phyloP scores from a whole-genome alignment of 345 rosid genomes.

The Turritis glabra region DNA sequence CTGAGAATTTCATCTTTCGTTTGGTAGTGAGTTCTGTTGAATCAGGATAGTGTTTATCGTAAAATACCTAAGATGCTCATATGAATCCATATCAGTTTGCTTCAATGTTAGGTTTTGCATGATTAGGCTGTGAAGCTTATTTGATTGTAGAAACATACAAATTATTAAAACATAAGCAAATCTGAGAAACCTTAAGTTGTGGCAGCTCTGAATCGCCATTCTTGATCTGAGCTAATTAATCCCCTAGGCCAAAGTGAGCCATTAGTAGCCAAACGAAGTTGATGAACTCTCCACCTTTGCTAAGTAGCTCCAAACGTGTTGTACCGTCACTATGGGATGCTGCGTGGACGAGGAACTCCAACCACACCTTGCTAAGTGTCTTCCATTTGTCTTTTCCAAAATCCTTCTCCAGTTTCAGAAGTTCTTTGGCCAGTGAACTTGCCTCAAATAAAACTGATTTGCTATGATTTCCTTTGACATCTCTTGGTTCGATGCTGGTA shows the following conservation, averaged over 20 bases:
- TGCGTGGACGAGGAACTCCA: conserved; percentile 32
- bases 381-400: conserved; percentile 2
- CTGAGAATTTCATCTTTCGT: not conserved
- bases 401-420: conserved; percentile 14
- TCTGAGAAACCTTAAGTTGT: not conserved
- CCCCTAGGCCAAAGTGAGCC: conserved; percentile 54
- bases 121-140: not conserved
- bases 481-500: conserved; percentile 22
- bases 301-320: conserved; percentile 41
- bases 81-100: not conserved
- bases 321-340: conserved; percentile 21
- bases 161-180: not conserved
- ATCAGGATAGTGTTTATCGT: not conserved
- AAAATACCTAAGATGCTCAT: not conserved
- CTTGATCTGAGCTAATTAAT: conserved; percentile 35
- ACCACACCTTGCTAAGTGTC: conserved; percentile 20
- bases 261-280: conserved; percentile 56
- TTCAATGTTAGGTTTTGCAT: not conserved
- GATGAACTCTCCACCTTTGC: conserved; percentile 54
- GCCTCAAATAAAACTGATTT: conserved; percentile 41
- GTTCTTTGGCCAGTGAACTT: conserved; percentile 33
- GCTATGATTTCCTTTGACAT: conserved; percentile 40
- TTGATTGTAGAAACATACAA: not conserved
- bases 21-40: not conserved
- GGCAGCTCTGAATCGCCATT: conserved; percentile 42